These are phyloP conservation scores for Biscogniauxia sp. DNA, from an alignment of 2,329 filamentous ascomycete species.

Conservation along the genomic window DNA sequence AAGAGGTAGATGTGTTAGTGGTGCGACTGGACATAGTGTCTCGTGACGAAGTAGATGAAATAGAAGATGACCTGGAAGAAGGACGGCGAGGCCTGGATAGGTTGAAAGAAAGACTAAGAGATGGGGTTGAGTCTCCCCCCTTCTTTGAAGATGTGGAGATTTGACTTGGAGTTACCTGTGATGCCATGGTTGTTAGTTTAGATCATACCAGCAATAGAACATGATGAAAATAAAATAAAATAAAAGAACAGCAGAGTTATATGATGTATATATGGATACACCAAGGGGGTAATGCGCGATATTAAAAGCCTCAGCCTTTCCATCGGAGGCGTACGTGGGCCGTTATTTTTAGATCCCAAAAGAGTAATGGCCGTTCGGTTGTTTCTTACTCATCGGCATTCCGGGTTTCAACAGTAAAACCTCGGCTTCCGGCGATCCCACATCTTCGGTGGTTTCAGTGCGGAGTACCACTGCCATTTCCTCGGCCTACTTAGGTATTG, in stretches of 20 bases:
- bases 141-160: constrained; percentile 2
- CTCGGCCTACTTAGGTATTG: not conserved
- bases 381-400: not conserved
- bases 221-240: not conserved
- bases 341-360: not conserved
- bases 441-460: not conserved
- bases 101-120: constrained; percentile 38
- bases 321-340: not conserved
- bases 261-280: not conserved
- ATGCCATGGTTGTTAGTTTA: constrained; percentile 27
- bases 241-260: not conserved
- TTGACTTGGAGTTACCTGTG: constrained; percentile 21
- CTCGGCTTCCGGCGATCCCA: not conserved
- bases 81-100: constrained; percentile 29
- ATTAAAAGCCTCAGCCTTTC: not conserved
- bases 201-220: not conserved
- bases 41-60: constrained; percentile 35
- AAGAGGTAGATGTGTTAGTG: constrained; percentile 30
- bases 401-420: not conserved
- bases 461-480: not conserved
- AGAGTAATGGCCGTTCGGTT: not conserved
- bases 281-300: not conserved
- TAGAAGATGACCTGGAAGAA: constrained; percentile 34
- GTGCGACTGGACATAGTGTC: constrained; percentile 39
- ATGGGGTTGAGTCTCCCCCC: constrained; percentile 16